Percentiles rank a stretch among this genome's conserved stretches.
phyloP scores from a whole-genome alignment of 345 rosid species.

The Firmiana major region DNA sequence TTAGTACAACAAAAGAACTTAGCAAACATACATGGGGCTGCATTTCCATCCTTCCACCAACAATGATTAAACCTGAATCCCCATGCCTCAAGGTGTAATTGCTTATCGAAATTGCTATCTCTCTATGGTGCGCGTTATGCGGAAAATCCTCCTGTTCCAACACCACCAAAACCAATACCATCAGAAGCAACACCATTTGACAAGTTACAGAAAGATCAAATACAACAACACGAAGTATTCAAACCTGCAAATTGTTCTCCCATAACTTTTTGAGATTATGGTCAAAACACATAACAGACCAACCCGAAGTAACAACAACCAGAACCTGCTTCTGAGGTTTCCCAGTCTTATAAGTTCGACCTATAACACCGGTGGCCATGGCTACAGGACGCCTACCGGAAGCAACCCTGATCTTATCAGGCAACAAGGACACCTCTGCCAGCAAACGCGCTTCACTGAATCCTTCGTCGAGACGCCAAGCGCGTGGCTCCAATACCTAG shows the following conservation, averaged over 20 bases:
- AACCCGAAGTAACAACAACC: constrained; percentile 94
- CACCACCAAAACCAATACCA: not conserved
- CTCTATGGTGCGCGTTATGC: constrained; percentile 84
- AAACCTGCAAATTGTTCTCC: constrained; percentile 91
- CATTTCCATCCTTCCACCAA: constrained; percentile 96
- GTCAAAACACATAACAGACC: constrained; percentile 96
- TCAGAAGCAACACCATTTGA: not conserved
- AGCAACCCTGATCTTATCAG: constrained; percentile 79
- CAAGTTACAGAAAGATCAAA: not conserved
- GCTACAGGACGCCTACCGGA: constrained; percentile 90
- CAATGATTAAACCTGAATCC: constrained; percentile 76
- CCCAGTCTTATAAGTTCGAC: constrained; percentile 54
- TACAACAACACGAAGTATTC: not conserved
- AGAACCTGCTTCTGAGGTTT: constrained; percentile 87
- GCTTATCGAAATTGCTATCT: constrained; percentile 71
- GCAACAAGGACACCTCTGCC: constrained; percentile 58
- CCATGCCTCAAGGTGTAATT: constrained; percentile 88
- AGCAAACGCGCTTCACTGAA: constrained; percentile 86
- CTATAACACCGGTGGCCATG: constrained; percentile 91
- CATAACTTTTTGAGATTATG: constrained; percentile 91
- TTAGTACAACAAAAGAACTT: not conserved
- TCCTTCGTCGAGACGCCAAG: constrained; percentile 81
- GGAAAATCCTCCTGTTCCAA: constrained; percentile 82
- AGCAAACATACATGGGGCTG: constrained; percentile 74
- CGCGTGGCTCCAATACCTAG: constrained; percentile 85